Evolutionary conservation across 2,329 filamentous ascomycete species (phyloP).

Genomic region (Amauroascus verrucosus): DNA sequence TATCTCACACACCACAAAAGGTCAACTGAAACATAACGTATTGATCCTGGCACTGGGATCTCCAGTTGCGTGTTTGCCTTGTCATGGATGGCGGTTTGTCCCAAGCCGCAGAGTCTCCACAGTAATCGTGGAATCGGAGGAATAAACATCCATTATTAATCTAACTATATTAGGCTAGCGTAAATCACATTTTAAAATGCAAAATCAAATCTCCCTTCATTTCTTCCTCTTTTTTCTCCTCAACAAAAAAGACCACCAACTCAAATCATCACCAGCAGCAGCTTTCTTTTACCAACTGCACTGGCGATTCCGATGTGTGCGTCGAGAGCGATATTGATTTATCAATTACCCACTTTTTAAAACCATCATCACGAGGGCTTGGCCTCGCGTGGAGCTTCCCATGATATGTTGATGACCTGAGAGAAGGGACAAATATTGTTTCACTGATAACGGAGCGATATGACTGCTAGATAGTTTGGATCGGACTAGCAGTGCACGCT

Average conservation of each 20-base stretch:
- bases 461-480: too few species aligned
- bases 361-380: conserved; percentile 65
- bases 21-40: too few species aligned
- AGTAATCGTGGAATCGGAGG: too few species aligned
- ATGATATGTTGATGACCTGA: conserved; percentile 41
- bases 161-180: background rate
- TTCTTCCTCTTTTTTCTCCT: conserved; percentile 29
- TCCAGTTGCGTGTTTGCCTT: too few species aligned
- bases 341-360: conserved; percentile 53
- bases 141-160: background rate
- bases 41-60: too few species aligned
- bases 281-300: conserved; percentile 40
- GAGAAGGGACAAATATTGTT: conserved; percentile 31
- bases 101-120: too few species aligned
- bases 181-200: too few species aligned
- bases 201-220: conserved; percentile 12
- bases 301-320: conserved; percentile 61
- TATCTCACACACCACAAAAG: background rate
- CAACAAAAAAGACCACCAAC: conserved; percentile 54
- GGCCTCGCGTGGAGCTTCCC: conserved; percentile 22
- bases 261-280: conserved; percentile 58
- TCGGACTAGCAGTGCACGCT: too few species aligned
- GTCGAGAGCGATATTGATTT: conserved; percentile 52
- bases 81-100: too few species aligned
- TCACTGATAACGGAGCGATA: background rate